Conservation (phyloP, 2,329 filamentous ascomycete species). For the Blastomyces emzantsi region DNA sequence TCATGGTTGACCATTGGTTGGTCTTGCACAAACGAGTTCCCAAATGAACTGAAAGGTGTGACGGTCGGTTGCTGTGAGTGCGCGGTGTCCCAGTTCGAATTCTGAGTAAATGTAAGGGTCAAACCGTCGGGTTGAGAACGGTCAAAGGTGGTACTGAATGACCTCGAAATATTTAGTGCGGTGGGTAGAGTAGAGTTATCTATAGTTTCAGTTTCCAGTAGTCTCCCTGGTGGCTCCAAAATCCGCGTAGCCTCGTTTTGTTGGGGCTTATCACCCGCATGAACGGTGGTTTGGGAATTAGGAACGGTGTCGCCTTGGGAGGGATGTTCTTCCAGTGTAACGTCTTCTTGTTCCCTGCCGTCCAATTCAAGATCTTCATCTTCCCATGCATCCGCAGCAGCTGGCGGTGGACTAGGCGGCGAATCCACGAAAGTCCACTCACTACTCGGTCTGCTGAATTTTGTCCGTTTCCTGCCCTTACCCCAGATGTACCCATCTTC, state of each 20-base stretch:
- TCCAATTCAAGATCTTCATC: slow-evolving; percentile 11
- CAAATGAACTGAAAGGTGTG: slow-evolving; percentile 1
- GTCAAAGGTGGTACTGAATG: background rate
- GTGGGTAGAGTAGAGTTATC: background rate
- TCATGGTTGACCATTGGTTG: background rate
- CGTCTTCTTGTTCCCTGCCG: slow-evolving; percentile 9
- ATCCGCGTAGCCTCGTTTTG: background rate
- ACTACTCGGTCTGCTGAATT: slow-evolving; percentile 56
- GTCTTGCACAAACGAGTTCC: slow-evolving; percentile 2
- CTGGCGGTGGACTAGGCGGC: slow-evolving; percentile 53
- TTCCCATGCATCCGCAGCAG: slow-evolving; percentile 9
- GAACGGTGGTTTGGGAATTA: slow-evolving; percentile 1
- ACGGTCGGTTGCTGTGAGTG: slow-evolving; percentile 6
- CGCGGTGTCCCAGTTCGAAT: background rate
- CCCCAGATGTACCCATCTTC: slow-evolving; percentile 55
- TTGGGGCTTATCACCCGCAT: background rate
- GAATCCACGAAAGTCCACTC: slow-evolving; percentile 67
- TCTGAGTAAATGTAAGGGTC: background rate
- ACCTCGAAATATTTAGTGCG: background rate
- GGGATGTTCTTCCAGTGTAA: slow-evolving; percentile 11
- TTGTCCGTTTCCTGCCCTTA: slow-evolving; percentile 59
- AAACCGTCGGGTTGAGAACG: background rate
- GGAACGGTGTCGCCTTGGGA: slow-evolving; percentile 12
- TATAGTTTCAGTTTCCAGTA: slow-evolving; percentile 11
- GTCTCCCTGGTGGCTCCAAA: background rate